Base-by-base conservation (phyloP, 805 yeast species). In the Kodamaea restingae region DNA sequence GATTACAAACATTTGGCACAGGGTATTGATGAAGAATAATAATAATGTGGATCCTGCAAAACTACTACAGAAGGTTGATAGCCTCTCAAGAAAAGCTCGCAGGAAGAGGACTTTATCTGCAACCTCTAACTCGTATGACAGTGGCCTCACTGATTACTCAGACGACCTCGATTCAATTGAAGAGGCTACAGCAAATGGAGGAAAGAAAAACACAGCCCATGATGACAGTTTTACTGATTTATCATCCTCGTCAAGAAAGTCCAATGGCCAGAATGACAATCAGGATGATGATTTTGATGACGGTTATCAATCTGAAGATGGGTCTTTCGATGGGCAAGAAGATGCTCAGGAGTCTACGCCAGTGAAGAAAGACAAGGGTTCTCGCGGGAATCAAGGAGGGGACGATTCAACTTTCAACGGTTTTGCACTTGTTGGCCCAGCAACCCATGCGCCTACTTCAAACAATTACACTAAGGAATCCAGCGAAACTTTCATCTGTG, bases 1-100 rank as follows among this genome's bases (percentile, higher is more conserved):
- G 41, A 67, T 93, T 47, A 78, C 75, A 46, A 71, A 79, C 4
- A 67, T 84, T 9, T 86, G 95, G 95, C 75, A 79, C 42, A 63
- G 66, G 36, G 65, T 63, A 1, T 52, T 68, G 5, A 51, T 54
- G 43, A 56, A 54, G 43, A 56, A 54, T 11, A 49, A 47, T 28
- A 40, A 51, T 17, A 42, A 43, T n/a, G 40, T 18, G 10, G 41
- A 48, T 8, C 40, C 37, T n/a, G n/a, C 34, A 25, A 43, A 36
- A 32, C 29, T 27, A 22, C 21, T 36, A 10, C 25, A 15, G 28
- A 17, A 38, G 26, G 39, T 31, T 3, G 31, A 36, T 11, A 17
- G 17, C 12, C 17, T 37, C 11, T 29, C 24, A 12, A 33, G 24
- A 7, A 24, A 39, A 22, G 31, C 44, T 12, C 30, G 32, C 5